Conservation (phyloP, 164 flowering plant species). For the Tinospora cordifolia region DNA sequence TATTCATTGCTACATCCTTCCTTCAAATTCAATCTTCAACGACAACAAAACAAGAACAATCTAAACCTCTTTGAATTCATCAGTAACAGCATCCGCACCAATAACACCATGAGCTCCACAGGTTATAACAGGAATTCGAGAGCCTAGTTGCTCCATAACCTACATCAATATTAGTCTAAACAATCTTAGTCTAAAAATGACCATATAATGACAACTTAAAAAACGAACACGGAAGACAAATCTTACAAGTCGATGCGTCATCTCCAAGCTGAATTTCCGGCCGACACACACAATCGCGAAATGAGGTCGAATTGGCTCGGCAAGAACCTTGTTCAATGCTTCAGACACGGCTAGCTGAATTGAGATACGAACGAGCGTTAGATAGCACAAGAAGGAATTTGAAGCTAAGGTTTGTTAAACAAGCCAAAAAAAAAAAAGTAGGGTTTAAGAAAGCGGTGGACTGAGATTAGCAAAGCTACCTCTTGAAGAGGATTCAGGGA, state of each 20-base stretch:
- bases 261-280: conserved; percentile 20
- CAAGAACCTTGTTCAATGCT: conserved; percentile 48
- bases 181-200: background rate
- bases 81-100: conserved; percentile 42
- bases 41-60: background rate
- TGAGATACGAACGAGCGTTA: background rate
- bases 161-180: conserved; percentile 11
- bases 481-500: conserved; percentile 26
- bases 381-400: background rate
- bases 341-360: conserved; percentile 51
- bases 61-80: conserved; percentile 48
- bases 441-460: background rate
- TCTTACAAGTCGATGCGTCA: conserved; percentile 32
- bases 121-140: conserved; percentile 35
- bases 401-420: background rate
- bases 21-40: background rate
- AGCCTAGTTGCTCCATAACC: conserved; percentile 37
- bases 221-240: background rate
- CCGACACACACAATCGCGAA: conserved; percentile 49
- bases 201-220: background rate
- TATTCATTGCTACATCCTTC: background rate
- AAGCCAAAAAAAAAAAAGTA: no score
- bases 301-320: conserved; percentile 68
- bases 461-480: conserved; percentile 15
- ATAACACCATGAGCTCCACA: conserved; percentile 46